Base-by-base conservation (phyloP, 306 rosid species). In the Lotus japonicus region DNA sequence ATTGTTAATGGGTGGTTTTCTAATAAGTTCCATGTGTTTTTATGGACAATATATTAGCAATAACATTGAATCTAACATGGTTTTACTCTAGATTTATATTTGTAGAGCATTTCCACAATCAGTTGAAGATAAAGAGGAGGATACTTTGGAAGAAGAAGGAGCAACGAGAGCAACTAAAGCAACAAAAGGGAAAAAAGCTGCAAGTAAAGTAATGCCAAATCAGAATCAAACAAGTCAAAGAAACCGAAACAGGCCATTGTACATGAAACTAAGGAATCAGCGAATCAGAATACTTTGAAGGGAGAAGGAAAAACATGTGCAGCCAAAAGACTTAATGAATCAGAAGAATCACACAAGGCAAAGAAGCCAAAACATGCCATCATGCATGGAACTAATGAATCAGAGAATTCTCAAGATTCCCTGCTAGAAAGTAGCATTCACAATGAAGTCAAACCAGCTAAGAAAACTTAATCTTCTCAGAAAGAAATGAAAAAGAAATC, bases 11-110 rank as follows among this genome's bases (percentile, higher is more conserved):
- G 23, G 23, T 21, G 3, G 3, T 21, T 21, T 21, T 1, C 23
- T 21, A 21, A 21, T 3, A 21, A 21, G 23, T 3, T 21, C 1
- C 23, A 21, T 21, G 23, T 26, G 5, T 11, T 26, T 26, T 12
- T 7, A 16, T 14, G 11, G 51, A 54, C 33, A 50, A 15, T 13
- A 44, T 4, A 13, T 39, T 31, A 44, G 14, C 36, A 56, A 43
- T 13, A n/a, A n/a, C n/a, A n/a, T n/a, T n/a, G n/a, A n/a, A 19
- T 3, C 48, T 58, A 17, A 10, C 56, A 33, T 46, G 15, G 13
- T 58, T 15, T 58, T 43, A n/a, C 43, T 56, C 68, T 88, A 89
- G 92, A 46, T 89, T 58, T 79, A 81, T 78, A 83, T 79, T 51
- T 53, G 75, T 28, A 86, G 59, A 70, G 96, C 84, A 54, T 77